Base-by-base conservation (phyloP, 176 grass and related monocot species). In the Poa pratensis region DNA sequence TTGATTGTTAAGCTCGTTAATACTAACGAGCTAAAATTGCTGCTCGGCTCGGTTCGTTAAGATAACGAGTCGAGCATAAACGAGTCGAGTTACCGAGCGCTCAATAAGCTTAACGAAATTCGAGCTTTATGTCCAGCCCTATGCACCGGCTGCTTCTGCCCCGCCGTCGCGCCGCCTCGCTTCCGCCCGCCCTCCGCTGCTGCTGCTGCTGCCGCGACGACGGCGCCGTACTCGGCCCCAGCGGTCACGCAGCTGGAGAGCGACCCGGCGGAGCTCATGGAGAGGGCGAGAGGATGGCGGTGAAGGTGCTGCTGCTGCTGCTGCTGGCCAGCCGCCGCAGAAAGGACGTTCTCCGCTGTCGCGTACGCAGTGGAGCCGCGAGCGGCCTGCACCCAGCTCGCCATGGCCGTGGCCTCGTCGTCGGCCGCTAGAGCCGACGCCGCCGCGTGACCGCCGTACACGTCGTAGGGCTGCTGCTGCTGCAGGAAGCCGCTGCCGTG, bases 111-210 rank as follows among this genome's bases (percentile, higher is more conserved):
- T n/a, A n/a, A n/a, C n/a, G n/a, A n/a, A n/a, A n/a, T n/a, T n/a
- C n/a, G n/a, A n/a, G n/a, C n/a, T n/a, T n/a, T n/a, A n/a, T n/a
- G n/a, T n/a, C n/a, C n/a, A n/a, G n/a, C n/a, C n/a, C n/a, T n/a
- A n/a, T 99, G 94, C 43, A 98, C 96, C 3, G 96, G 91, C 63
- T 99, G 96, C 88, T 99, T 99, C 58, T 90, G 91, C 49, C 80
- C 86, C 2, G 75, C 80, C 58, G 75, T 76, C 49, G 67, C 74
- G 59, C 88, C 87, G 10, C 91, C 88, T 76, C 96, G 90, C 86
- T 95, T 98, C 28, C 92, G 87, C 66, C 87, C 87, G 46, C 79
- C 91, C 76, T 94, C 96, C 7, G 37, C 37, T 39, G 37, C 37
- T 39, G 60, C 58, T 42, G 70, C 75, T 62, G 67, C 57, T 16